Evolutionary conservation across 2,329 filamentous ascomycete species (phyloP).

Genomic region (Aureobasidium musti): DNA sequence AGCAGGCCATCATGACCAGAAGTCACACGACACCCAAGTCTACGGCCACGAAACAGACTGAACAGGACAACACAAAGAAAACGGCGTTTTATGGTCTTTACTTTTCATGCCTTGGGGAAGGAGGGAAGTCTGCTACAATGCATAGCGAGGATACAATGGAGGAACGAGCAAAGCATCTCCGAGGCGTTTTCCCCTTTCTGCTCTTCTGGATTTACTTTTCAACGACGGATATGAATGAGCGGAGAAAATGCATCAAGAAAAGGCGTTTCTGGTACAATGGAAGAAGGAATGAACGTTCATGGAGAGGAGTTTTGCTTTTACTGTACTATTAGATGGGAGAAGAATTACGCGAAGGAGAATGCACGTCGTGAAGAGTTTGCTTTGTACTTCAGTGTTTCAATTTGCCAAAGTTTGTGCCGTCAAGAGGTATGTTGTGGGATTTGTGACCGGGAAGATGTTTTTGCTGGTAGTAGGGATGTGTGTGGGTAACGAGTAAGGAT

Average conservation of each 20-base stretch:
- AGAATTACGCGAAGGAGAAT: background rate
- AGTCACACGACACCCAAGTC: background rate
- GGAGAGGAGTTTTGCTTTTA: background rate
- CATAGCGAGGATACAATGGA: slow-evolving; percentile 3
- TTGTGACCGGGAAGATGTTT: too few relatives aligned
- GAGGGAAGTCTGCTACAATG: background rate
- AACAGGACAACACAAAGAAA: background rate
- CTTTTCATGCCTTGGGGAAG: background rate
- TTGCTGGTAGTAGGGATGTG: too few relatives aligned
- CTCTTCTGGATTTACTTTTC: background rate
- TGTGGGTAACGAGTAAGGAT: too few relatives aligned
- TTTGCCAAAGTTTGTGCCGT: too few relatives aligned
- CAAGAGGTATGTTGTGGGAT: too few relatives aligned
- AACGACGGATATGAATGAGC: background rate
- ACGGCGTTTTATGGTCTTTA: background rate
- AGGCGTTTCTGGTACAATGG: slow-evolving; percentile 1
- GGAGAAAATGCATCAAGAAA: background rate
- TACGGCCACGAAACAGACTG: background rate
- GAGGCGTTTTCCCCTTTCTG: background rate
- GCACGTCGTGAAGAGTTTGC: background rate
- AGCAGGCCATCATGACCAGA: background rate
- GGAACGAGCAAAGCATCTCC: background rate
- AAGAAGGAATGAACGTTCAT: background rate
- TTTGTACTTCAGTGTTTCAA: too few relatives aligned
- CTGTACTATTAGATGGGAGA: background rate